Evolutionary conservation across 192 early-diverging fungal genomes (phyloP).

Genomic region (Coemansia sp.): DNA sequence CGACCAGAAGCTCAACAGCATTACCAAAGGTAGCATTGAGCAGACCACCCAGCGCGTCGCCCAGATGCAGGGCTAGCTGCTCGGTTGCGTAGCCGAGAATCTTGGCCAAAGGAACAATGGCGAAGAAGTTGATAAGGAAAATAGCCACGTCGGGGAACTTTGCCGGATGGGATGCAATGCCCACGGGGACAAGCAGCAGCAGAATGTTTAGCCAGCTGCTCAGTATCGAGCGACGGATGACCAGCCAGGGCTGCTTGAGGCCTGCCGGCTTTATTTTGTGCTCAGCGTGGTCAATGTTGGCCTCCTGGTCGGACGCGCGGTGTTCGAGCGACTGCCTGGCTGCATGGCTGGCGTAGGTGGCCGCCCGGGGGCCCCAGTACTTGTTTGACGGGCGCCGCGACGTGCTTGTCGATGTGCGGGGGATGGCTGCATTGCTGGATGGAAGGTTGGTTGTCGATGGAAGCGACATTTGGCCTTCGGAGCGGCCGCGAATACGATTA

Average conservation of each 20-base stretch:
- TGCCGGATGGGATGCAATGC: conserved; percentile 59
- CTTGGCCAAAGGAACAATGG: conserved; percentile 89
- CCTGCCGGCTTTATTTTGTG: conserved; percentile 28
- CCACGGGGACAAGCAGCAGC: conserved; percentile 77
- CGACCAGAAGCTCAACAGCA: conserved; percentile 82
- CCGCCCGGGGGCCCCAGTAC: conserved; percentile 45
- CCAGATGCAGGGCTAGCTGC: conserved; percentile 59
- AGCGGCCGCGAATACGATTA: conserved; percentile 21
- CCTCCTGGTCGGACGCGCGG: conserved; percentile 2
- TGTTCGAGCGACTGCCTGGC: conserved; percentile 34
- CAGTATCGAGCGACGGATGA: conserved; percentile 54
- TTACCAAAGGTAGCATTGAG: conserved; percentile 83
- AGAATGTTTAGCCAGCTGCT: conserved; percentile 69
- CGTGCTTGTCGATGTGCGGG: background rate
- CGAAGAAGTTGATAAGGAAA: conserved; percentile 88
- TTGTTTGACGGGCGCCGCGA: conserved; percentile 15
- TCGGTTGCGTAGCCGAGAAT: conserved; percentile 74
- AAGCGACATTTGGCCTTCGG: conserved; percentile 5
- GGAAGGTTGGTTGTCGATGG: conserved; percentile 1
- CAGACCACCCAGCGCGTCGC: conserved; percentile 76
- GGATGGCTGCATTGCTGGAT: background rate
- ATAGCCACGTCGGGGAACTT: conserved; percentile 64
- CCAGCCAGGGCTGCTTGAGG: conserved; percentile 37
- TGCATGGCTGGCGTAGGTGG: conserved; percentile 34
- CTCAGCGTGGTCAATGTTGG: conserved; percentile 1